These are phyloP conservation scores for Marchantia paleacea DNA, from an alignment of 225 moss, liverwort and hornwort genomes.

Conservation along the genomic window DNA sequence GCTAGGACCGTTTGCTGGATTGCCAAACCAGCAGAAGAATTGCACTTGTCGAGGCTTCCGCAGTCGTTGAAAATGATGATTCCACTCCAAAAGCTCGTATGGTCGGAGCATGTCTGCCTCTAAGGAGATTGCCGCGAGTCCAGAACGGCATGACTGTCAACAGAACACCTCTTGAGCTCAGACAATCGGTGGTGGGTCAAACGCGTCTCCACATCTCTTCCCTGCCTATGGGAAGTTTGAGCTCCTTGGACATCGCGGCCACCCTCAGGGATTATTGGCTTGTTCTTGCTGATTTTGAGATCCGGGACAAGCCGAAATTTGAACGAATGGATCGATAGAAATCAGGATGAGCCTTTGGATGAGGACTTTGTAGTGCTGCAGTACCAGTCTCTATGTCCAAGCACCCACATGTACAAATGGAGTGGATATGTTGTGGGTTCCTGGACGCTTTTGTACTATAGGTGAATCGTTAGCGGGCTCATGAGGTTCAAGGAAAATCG, in stretches of 20 bases:
- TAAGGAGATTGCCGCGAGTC: not conserved
- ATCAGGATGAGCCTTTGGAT: not conserved
- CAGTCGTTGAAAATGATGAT: not conserved
- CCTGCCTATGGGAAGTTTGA: not conserved
- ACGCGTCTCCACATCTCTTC: not conserved
- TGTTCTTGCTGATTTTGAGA: not conserved
- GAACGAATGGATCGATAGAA: not conserved
- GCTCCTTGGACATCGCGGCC: too few species aligned
- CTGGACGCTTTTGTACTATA: constrained; percentile 8
- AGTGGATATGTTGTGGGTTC: not conserved
- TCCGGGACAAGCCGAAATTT: not conserved
- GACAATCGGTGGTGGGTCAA: not conserved
- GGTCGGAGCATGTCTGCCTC: not conserved
- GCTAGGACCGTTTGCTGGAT: constrained; percentile 15
- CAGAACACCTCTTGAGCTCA: not conserved
- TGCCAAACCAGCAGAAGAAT: not conserved
- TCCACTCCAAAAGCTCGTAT: not conserved
- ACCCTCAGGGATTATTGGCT: not conserved
- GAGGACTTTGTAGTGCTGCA: not conserved
- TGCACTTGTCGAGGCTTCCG: not conserved
- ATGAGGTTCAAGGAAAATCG: not conserved
- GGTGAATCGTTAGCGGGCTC: not conserved
- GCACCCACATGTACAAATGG: not conserved
- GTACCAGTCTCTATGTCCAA: not conserved
- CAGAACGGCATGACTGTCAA: not conserved